Evolutionary conservation across 148 eudicot species (phyloP).

Genomic region (Camellia lanceoleosa): DNA sequence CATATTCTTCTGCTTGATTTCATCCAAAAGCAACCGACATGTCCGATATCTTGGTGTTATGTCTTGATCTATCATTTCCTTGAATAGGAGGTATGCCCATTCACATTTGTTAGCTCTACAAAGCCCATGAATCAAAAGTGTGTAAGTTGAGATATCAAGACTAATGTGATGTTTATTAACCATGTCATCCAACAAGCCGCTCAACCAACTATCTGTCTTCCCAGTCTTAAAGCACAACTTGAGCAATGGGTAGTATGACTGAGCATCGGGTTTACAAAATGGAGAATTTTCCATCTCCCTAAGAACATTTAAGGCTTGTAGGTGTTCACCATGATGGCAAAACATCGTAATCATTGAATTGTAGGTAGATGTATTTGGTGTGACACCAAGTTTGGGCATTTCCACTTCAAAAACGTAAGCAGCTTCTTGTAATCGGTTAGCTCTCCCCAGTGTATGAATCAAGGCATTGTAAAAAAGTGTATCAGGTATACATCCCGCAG

Average conservation of each 20-base stretch:
- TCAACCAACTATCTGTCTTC: slow-evolving; percentile 36
- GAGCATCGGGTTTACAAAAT: slow-evolving; percentile 69
- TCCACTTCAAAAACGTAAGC: slow-evolving; percentile 52
- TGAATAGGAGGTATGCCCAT: slow-evolving; percentile 63
- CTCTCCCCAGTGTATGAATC: slow-evolving; percentile 69
- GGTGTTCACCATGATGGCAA: slow-evolving; percentile 51
- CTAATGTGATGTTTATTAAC: slow-evolving; percentile 68
- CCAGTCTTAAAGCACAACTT: slow-evolving; percentile 57
- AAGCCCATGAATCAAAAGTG: slow-evolving; percentile 77
- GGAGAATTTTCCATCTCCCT: slow-evolving; percentile 46
- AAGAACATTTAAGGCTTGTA: slow-evolving; percentile 49
- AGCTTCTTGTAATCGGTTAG: slow-evolving; percentile 52
- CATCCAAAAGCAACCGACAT: slow-evolving; percentile 60
- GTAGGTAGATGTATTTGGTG: slow-evolving; percentile 68
- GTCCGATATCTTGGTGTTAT: slow-evolving; percentile 59
- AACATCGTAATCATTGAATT: slow-evolving; percentile 76
- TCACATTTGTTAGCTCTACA: slow-evolving; percentile 58
- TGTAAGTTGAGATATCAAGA: slow-evolving; percentile 60
- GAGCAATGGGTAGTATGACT: slow-evolving; percentile 66
- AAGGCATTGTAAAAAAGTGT: slow-evolving; percentile 72
- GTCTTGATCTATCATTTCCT: slow-evolving; percentile 67
- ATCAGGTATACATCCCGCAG: slow-evolving; percentile 60
- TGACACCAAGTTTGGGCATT: slow-evolving; percentile 51
- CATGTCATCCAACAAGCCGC: slow-evolving; percentile 58
- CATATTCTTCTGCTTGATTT: slow-evolving; percentile 46